Evolutionary conservation across 768 basidiomycete species (phyloP).

Genomic region (Agaricus sinodeliciosus): DNA sequence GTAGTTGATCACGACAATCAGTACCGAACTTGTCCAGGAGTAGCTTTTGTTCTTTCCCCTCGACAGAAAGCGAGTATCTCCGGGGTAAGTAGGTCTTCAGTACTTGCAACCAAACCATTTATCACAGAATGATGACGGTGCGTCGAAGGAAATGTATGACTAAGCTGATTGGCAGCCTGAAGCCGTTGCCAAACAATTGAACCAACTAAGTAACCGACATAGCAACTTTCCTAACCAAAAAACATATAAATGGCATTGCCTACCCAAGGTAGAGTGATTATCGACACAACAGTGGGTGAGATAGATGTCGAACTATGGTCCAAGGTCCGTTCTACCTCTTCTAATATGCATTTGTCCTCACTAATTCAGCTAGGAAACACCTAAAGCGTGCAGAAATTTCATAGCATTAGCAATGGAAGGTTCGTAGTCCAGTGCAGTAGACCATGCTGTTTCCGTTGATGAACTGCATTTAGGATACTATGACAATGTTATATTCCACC

Average conservation of each 20-base stretch:
- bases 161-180: too few species aligned
- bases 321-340: slow-evolving; percentile 42
- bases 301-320: slow-evolving; percentile 91
- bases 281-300: slow-evolving; percentile 86
- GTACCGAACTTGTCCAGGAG: too few species aligned
- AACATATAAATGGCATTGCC: slow-evolving; percentile 62
- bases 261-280: slow-evolving; percentile 78
- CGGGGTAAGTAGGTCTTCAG: too few species aligned
- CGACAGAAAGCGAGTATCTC: too few species aligned
- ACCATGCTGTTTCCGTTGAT: background rate
- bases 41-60: too few species aligned
- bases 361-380: slow-evolving; percentile 61
- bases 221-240: background rate
- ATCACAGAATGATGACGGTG: too few species aligned
- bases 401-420: slow-evolving; percentile 86
- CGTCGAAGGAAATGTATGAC: too few species aligned
- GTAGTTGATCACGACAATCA: too few species aligned
- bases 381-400: slow-evolving; percentile 91
- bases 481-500: slow-evolving; percentile 91
- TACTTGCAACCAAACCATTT: too few species aligned
- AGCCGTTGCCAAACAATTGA: background rate
- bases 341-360: background rate
- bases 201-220: background rate
- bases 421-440: slow-evolving; percentile 33
- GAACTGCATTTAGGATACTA: slow-evolving; percentile 70